phyloP scores from a whole-genome alignment of 2,329 filamentous ascomycete species.

The Tolypocladium amazonense region DNA sequence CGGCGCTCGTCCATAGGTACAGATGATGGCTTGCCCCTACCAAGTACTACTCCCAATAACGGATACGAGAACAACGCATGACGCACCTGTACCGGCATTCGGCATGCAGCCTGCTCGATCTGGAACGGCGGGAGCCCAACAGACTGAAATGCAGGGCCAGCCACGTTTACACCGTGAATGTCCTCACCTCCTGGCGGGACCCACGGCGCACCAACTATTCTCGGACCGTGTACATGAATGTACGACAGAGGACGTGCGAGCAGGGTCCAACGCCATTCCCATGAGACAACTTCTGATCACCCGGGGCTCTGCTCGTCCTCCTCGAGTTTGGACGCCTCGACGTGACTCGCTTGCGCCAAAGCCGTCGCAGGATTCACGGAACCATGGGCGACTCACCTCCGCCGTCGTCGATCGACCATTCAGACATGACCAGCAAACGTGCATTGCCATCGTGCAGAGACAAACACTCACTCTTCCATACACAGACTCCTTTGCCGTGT shows the following conservation, averaged over 20 bases:
- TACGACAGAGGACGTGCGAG: neutral
- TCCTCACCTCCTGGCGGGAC: neutral
- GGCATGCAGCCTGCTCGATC: neutral
- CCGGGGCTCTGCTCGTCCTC: neutral
- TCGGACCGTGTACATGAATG: neutral
- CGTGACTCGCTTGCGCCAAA: neutral
- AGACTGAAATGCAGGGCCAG: neutral
- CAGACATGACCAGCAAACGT: neutral
- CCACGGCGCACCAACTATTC: neutral
- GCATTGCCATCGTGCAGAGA: neutral
- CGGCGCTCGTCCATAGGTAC: neutral
- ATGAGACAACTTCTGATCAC: neutral
- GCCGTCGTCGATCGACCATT: neutral
- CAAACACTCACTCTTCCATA: neutral
- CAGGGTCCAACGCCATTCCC: neutral
- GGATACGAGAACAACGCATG: neutral
- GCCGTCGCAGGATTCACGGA: neutral
- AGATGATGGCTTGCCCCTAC: neutral
- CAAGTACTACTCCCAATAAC: neutral
- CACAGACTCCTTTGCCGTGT: neutral
- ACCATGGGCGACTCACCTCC: neutral
- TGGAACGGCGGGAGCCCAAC: neutral
- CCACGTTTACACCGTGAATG: neutral
- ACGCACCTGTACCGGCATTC: neutral
- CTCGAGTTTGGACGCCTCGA: neutral